Conservation (phyloP, 2,329 filamentous ascomycete genomes). For the Hortaea werneckii region DNA sequence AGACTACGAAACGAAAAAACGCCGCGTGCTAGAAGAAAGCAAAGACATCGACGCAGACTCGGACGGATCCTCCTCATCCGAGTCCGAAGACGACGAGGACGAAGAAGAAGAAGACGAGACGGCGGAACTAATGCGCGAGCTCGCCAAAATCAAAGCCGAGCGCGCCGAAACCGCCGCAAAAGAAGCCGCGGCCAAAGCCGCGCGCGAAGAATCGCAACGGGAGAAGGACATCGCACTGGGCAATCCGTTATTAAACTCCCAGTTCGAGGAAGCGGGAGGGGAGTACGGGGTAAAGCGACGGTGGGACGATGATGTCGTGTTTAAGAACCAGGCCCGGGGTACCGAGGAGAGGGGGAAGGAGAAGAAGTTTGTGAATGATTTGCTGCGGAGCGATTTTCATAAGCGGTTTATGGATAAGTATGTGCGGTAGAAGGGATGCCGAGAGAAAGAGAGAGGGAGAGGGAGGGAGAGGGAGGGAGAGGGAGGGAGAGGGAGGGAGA, state of each 20-base stretch:
- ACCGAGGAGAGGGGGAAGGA: slow-evolving; percentile 82
- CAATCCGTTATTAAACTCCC: slow-evolving; percentile 75
- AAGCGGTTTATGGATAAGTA: slow-evolving; percentile 74
- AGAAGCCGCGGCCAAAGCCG: slow-evolving; percentile 72
- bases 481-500: no score
- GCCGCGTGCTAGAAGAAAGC: slow-evolving; percentile 78
- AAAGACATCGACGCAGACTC: slow-evolving; percentile 74
- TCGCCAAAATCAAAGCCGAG: slow-evolving; percentile 89
- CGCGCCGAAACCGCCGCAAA: slow-evolving; percentile 69
- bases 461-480: no score
- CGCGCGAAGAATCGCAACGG: slow-evolving; percentile 68
- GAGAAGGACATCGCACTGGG: slow-evolving; percentile 84
- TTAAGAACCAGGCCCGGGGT: slow-evolving; percentile 95
- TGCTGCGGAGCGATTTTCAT: slow-evolving; percentile 92
- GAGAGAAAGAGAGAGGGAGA: no score
- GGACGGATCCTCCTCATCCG: slow-evolving; percentile 33
- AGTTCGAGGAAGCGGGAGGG: slow-evolving; percentile 32
- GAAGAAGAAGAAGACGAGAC: slow-evolving; percentile 70
- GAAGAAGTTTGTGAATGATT: slow-evolving; percentile 76
- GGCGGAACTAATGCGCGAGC: slow-evolving; percentile 79
- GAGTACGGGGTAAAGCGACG: slow-evolving; percentile 75
- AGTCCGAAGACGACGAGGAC: slow-evolving; percentile 33
- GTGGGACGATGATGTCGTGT: slow-evolving; percentile 98
- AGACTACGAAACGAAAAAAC: slow-evolving; percentile 70
- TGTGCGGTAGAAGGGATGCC: slow-evolving; percentile 25